phyloP scores from a whole-genome alignment of 805 yeast genomes.

The Peterozyma xylosa region DNA sequence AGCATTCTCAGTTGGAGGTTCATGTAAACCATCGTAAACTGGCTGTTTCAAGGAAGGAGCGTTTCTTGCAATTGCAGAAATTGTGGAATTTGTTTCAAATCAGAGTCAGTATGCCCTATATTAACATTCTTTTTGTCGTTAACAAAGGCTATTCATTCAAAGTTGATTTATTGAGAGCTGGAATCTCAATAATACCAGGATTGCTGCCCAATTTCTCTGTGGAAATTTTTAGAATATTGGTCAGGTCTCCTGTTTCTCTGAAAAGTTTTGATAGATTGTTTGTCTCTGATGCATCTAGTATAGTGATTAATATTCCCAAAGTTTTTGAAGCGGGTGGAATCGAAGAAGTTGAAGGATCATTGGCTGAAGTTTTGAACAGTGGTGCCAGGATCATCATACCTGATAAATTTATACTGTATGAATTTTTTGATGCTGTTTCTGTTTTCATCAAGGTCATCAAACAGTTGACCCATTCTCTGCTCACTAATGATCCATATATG shows the following conservation, averaged over 20 bases:
- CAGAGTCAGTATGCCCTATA: conserved; percentile 12
- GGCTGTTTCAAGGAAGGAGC: not conserved
- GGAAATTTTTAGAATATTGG: conserved; percentile 6
- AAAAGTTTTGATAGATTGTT: conserved; percentile 8
- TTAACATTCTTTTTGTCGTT: conserved; percentile 25
- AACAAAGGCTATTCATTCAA: conserved; percentile 43
- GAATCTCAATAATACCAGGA: conserved; percentile 12
- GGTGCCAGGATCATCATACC: conserved; percentile 56
- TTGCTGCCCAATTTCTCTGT: conserved; percentile 19
- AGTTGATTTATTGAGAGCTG: conserved; percentile 30
- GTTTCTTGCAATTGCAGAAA: not conserved
- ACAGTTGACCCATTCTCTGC: conserved; percentile 49
- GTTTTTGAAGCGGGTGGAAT: conserved; percentile 1
- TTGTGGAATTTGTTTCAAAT: conserved; percentile 2
- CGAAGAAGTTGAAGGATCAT: conserved; percentile 11
- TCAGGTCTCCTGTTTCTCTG: no score
- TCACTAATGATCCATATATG: conserved; percentile 27
- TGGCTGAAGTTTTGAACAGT: conserved; percentile 20
- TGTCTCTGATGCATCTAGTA: not conserved
- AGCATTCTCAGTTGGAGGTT: no score
- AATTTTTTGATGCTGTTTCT: conserved; percentile 72
- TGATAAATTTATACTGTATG: conserved; percentile 64
- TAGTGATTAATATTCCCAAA: conserved; percentile 2
- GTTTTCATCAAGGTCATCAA: conserved; percentile 58
- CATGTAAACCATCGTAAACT: no score